phyloP scores from a whole-genome alignment of 768 basidiomycete genomes.

The Boletus sp. region DNA sequence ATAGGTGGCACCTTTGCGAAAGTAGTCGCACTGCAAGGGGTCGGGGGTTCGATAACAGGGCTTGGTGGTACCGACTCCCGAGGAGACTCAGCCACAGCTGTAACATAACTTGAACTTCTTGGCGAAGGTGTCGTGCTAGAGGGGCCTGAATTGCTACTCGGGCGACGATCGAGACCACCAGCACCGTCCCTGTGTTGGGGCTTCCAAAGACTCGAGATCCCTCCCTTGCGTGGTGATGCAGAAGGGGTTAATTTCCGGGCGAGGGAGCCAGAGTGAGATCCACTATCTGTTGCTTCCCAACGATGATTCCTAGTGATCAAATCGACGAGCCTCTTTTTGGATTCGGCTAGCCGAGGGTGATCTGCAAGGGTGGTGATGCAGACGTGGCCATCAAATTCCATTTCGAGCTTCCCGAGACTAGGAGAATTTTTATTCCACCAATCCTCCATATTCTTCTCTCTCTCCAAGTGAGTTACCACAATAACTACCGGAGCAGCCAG shows the following conservation, averaged over 20 bases:
- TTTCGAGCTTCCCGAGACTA: constrained; percentile 21
- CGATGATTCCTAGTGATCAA: constrained; percentile 6
- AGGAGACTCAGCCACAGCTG: constrained; percentile 8
- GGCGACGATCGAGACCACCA: neutral
- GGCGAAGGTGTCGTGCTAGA: neutral
- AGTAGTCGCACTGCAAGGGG: neutral
- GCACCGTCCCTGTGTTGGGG: neutral
- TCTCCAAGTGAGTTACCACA: constrained; percentile 37
- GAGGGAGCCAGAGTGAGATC: constrained; percentile 11
- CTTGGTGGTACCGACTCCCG: constrained; percentile 1
- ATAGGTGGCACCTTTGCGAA: neutral
- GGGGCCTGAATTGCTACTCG: neutral
- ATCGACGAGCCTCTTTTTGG: constrained; percentile 11
- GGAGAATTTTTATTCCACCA: constrained; percentile 33
- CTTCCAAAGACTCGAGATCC: neutral
- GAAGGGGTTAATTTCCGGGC: neutral
- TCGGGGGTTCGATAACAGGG: constrained; percentile 10
- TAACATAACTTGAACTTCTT: constrained; percentile 3
- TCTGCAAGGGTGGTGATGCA: constrained; percentile 35
- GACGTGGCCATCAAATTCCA: constrained; percentile 35
- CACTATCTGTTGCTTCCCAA: constrained; percentile 8
- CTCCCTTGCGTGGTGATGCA: neutral
- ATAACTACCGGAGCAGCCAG: constrained; percentile 35
- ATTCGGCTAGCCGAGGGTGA: constrained; percentile 8
- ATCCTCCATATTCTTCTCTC: constrained; percentile 20